Percentiles rank a stretch among this genome's conserved stretches.
These are phyloP conservation scores for Chalaropsis ovoidea DNA, from an alignment of 2,329 filamentous ascomycete genomes.

Conservation along the genomic window DNA sequence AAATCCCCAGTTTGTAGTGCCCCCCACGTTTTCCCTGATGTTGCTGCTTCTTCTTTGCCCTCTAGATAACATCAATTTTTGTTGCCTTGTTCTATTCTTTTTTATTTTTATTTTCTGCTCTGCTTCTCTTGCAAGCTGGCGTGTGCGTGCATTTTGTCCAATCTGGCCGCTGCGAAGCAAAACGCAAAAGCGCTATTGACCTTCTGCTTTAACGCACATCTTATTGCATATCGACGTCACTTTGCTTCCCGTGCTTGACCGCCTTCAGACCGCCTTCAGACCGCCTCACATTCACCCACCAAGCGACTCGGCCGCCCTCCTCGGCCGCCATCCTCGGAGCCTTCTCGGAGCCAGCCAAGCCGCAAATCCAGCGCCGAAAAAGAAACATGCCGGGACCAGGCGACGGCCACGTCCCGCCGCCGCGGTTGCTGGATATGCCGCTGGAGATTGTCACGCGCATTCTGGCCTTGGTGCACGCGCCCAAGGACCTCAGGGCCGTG, in stretches of 20 bases:
- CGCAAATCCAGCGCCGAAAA: not conserved
- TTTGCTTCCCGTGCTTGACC: not conserved
- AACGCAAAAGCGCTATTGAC: not conserved
- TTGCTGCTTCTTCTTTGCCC: no score
- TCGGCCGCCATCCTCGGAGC: not conserved
- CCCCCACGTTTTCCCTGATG: no score
- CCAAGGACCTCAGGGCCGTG: constrained; percentile 13
- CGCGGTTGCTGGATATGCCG: constrained; percentile 9
- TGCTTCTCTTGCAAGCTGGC: no score
- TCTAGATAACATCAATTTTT: no score
- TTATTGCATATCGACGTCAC: constrained; percentile 10
- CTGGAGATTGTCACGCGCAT: constrained; percentile 16
- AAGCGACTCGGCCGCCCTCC: not conserved
- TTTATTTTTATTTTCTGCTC: no score
- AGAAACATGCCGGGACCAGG: not conserved
- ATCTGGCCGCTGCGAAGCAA: not conserved
- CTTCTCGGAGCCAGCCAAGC: no score
- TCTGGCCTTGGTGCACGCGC: not conserved
- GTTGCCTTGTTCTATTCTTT: no score
- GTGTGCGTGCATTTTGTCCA: not conserved
- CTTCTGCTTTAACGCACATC: constrained; percentile 3
- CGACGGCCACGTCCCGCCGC: not conserved
- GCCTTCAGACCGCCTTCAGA: not conserved
- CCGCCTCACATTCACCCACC: not conserved
- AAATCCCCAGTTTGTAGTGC: no score